phyloP scores from a whole-genome alignment of 441 rosid species.

The Breynia disticha region DNA sequence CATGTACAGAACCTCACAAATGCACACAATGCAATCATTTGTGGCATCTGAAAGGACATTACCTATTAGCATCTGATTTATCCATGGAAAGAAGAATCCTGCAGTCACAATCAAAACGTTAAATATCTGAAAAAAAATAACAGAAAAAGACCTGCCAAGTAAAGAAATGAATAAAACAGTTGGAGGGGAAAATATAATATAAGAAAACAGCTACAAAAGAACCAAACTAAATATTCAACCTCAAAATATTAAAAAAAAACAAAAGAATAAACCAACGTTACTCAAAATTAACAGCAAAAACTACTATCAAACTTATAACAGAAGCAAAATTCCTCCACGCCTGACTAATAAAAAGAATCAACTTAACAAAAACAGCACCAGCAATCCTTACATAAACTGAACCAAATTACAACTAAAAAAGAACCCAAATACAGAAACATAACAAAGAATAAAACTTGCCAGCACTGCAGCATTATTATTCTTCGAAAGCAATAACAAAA shows the following conservation, averaged over 20 bases:
- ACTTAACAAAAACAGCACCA: neutral
- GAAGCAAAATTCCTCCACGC: neutral
- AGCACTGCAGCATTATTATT: too few relatives aligned
- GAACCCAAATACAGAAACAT: neutral
- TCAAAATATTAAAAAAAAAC: neutral
- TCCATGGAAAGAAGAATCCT: neutral
- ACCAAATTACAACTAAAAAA: neutral
- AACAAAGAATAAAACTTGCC: neutral
- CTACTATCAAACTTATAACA: neutral
- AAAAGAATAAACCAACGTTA: neutral
- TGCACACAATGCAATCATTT: neutral
- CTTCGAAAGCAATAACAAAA: too few relatives aligned
- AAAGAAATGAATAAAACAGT: neutral
- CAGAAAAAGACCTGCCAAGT: neutral
- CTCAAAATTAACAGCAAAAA: neutral
- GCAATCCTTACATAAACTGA: neutral
- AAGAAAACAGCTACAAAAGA: neutral
- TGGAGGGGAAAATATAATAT: too few relatives aligned
- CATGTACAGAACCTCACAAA: neutral
- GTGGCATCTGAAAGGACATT: neutral
- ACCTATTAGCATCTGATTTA: neutral
- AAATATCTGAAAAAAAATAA: neutral
- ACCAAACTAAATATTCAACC: neutral
- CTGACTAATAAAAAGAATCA: neutral
- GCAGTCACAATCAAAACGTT: neutral